Percentiles rank a stretch among this genome's conserved stretches.
Evolutionary conservation across 2,329 filamentous ascomycete genomes (phyloP).

Genomic region (Colletotrichum sp.): DNA sequence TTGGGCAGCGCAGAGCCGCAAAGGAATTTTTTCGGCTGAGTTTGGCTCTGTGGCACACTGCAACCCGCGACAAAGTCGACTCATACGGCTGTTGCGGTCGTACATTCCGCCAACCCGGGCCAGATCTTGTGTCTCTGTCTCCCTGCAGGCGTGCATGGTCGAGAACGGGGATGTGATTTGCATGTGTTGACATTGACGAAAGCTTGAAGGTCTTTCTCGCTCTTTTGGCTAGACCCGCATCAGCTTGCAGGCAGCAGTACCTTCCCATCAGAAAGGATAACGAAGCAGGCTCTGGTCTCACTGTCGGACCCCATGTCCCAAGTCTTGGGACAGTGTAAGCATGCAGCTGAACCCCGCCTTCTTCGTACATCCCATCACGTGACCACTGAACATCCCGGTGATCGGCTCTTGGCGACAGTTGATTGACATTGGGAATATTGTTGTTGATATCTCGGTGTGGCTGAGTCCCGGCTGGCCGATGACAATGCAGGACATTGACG

Average conservation of each 20-base stretch:
- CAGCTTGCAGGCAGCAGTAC: background rate
- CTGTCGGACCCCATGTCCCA: background rate
- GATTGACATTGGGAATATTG: background rate
- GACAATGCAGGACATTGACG: background rate
- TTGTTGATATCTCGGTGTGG: background rate
- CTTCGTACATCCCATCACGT: background rate
- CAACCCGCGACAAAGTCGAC: background rate
- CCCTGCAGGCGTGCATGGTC: background rate
- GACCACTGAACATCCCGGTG: background rate
- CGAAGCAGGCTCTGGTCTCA: background rate
- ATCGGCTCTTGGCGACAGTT: background rate
- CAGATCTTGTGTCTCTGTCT: background rate
- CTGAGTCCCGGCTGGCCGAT: background rate
- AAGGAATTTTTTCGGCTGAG: background rate
- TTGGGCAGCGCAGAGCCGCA: background rate
- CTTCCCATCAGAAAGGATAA: background rate
- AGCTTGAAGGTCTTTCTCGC: background rate
- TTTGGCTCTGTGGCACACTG: background rate
- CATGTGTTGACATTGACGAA: background rate
- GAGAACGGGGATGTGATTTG: background rate
- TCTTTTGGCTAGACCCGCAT: background rate
- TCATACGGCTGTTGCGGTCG: background rate
- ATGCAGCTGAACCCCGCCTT: background rate
- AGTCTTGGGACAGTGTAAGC: background rate
- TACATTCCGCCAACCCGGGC: background rate